Percentiles rank a stretch among this genome's conserved stretches.
These are phyloP conservation scores for Grifola frondosa DNA, from an alignment of 1,284 basidiomycete genomes.

Conservation along the genomic window DNA sequence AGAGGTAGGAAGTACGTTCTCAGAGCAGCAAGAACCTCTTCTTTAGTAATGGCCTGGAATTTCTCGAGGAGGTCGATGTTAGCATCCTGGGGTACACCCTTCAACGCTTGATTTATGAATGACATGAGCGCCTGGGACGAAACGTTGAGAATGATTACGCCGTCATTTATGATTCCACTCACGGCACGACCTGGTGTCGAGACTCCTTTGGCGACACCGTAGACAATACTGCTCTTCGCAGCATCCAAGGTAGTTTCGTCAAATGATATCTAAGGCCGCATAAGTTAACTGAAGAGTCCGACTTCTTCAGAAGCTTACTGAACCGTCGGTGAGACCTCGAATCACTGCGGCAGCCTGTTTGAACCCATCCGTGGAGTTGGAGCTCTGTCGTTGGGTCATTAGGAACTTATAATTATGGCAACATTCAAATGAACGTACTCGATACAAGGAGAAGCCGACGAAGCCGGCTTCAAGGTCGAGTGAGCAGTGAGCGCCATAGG, in stretches of 20 bases:
- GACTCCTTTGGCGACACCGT: slow-evolving; percentile 75
- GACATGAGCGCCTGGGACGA: slow-evolving; percentile 66
- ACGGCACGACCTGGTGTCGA: slow-evolving; percentile 87
- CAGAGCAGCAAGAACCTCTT: slow-evolving; percentile 73
- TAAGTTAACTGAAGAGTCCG: neutral
- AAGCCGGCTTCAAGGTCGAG: slow-evolving; percentile 83
- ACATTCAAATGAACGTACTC: slow-evolving; percentile 48
- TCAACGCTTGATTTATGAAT: slow-evolving; percentile 86
- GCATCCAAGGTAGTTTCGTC: slow-evolving; percentile 86
- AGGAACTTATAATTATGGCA: neutral
- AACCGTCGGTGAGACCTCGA: slow-evolving; percentile 72
- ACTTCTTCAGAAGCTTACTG: slow-evolving; percentile 50
- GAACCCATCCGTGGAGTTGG: slow-evolving; percentile 85
- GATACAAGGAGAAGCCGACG: slow-evolving; percentile 80
- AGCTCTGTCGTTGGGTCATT: slow-evolving; percentile 57
- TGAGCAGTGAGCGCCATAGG: slow-evolving; percentile 86
- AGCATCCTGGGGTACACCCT: slow-evolving; percentile 73
- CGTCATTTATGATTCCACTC: slow-evolving; percentile 26
- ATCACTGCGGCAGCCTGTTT: slow-evolving; percentile 79
- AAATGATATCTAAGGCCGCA: slow-evolving; percentile 63
- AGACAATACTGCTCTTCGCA: slow-evolving; percentile 91
- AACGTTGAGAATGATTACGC: neutral
- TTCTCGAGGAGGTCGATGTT: slow-evolving; percentile 76
- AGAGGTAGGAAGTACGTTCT: slow-evolving; percentile 83
- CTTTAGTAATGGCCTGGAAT: slow-evolving; percentile 76